Evolutionary conservation across 306 rosid species (phyloP).

Genomic region (Alnus rubra): DNA sequence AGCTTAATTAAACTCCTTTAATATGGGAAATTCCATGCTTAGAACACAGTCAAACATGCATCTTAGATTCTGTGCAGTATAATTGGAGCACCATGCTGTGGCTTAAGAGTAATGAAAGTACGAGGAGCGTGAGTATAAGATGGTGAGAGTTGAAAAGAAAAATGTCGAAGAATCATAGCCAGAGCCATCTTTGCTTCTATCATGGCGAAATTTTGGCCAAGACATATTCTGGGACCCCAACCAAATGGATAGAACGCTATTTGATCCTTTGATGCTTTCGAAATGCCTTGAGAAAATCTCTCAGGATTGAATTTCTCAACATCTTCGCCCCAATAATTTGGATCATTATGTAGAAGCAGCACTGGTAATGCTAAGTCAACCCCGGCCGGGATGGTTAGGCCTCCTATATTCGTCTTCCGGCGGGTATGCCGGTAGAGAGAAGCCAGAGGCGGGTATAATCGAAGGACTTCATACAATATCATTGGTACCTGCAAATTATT

Average conservation of each 20-base stretch:
- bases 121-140: slow-evolving; percentile 20
- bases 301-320: slow-evolving; percentile 45
- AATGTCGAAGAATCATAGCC: slow-evolving; percentile 47
- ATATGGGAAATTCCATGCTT: too few species aligned
- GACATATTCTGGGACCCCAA: slow-evolving; percentile 48
- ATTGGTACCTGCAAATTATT: slow-evolving; percentile 16
- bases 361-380: slow-evolving; percentile 22
- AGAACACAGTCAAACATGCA: too few species aligned
- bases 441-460: slow-evolving; percentile 27
- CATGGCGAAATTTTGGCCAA: too few species aligned
- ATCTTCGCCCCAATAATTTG: slow-evolving; percentile 35
- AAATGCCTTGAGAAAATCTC: slow-evolving; percentile 44
- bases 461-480: slow-evolving; percentile 28
- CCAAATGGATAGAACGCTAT: slow-evolving; percentile 47
- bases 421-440: slow-evolving; percentile 5
- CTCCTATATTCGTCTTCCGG: slow-evolving; percentile 30
- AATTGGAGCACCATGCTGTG: too few species aligned
- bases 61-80: too few species aligned
- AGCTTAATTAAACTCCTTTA: too few species aligned
- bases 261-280: slow-evolving; percentile 35
- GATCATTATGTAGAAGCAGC: slow-evolving; percentile 39
- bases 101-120: too few species aligned
- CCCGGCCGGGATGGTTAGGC: slow-evolving; percentile 40
- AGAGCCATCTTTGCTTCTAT: slow-evolving; percentile 29
- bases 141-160: slow-evolving; percentile 46